These are phyloP conservation scores for Psophocarpus tetragonolobus DNA, from an alignment of 306 rosid species.

Conservation along the genomic window DNA sequence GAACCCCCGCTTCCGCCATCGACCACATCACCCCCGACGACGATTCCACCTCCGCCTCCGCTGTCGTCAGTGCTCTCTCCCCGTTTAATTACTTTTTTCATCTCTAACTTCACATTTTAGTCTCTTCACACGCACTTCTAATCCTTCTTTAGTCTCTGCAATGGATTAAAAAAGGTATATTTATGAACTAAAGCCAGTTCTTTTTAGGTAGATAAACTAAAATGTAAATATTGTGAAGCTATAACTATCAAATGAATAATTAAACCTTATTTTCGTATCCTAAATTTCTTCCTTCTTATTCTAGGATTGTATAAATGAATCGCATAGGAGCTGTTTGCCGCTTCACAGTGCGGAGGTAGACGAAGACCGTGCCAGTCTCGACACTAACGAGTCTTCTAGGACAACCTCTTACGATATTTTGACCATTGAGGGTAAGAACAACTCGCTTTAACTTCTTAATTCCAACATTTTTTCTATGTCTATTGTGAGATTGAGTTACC, in stretches of 20 bases:
- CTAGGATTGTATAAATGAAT: slow-evolving; percentile 76
- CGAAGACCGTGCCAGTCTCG: slow-evolving; percentile 77
- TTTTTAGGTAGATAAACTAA: too few relatives aligned
- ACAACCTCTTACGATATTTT: slow-evolving; percentile 53
- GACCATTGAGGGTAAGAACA: slow-evolving; percentile 62
- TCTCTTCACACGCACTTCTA: too few relatives aligned
- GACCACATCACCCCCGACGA: slow-evolving; percentile 57
- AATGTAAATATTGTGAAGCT: too few relatives aligned
- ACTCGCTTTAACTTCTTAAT: neutral
- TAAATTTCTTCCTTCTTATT: neutral
- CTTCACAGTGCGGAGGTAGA: slow-evolving; percentile 76
- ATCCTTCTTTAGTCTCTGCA: too few relatives aligned
- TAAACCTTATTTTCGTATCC: too few relatives aligned
- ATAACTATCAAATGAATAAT: too few relatives aligned
- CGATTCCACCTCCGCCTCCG: slow-evolving; percentile 46
- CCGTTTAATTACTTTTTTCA: too few relatives aligned
- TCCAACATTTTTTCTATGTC: too few relatives aligned
- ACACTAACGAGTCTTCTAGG: slow-evolving; percentile 66
- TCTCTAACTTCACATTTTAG: too few relatives aligned
- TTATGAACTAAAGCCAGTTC: too few relatives aligned
- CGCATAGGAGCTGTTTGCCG: slow-evolving; percentile 64
- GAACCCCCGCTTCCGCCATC: slow-evolving; percentile 53
- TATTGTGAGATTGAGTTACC: slow-evolving; percentile 8
- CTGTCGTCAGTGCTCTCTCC: slow-evolving; percentile 63
- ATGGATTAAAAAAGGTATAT: too few relatives aligned